Conservation (phyloP, 2,329 filamentous ascomycete species). For the Elsinoe batatas region DNA sequence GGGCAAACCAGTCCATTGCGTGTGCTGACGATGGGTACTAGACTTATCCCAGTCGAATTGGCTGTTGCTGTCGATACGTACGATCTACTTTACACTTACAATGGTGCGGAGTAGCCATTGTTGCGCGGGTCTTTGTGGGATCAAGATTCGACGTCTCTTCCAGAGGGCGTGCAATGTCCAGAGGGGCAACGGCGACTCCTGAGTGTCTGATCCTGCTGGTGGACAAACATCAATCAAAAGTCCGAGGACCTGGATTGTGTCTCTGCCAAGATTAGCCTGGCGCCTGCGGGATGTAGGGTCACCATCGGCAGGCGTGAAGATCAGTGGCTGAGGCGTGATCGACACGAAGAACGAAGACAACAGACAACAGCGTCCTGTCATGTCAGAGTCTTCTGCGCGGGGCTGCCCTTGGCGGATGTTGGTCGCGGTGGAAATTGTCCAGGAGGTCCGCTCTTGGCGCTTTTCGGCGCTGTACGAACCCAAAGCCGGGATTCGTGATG, state of each 20-base stretch:
- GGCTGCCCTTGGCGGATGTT: not conserved
- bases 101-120: no score
- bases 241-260: not conserved
- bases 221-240: not conserved
- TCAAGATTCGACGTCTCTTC: not conserved
- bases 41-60: no score
- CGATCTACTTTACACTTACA: no score
- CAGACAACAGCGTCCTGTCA: not conserved
- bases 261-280: not conserved
- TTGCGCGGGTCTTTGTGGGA: no score
- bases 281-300: not conserved
- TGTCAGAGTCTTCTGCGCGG: not conserved
- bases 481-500: not conserved
- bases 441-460: constrained; percentile 5
- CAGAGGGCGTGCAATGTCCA: not conserved
- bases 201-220: not conserved
- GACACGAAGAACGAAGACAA: not conserved
- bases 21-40: no score
- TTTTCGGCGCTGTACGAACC: not conserved
- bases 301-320: not conserved
- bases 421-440: constrained; percentile 7
- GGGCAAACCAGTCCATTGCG: no score
- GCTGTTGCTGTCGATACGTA: no score
- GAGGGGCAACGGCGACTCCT: not conserved
- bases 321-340: not conserved